phyloP scores from a whole-genome alignment of 2,329 filamentous ascomycete species.

The Sporothrix phasma region DNA sequence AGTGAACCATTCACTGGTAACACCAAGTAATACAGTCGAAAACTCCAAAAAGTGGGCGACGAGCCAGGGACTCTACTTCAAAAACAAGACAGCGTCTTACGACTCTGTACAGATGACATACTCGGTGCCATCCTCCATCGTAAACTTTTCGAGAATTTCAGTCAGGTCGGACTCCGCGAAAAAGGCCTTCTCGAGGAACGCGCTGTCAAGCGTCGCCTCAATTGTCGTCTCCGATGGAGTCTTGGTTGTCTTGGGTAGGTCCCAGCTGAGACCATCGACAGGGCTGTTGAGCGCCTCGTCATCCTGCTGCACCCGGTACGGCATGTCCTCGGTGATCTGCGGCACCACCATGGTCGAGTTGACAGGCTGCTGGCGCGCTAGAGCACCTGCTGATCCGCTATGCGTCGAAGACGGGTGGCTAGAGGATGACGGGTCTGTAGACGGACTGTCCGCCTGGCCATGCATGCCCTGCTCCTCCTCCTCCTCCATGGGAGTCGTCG shows the following conservation, averaged over 20 bases:
- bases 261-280: constrained; percentile 11
- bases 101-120: constrained; percentile 14
- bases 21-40: background rate
- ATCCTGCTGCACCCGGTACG: constrained; percentile 16
- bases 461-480: constrained; percentile 7
- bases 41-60: no score
- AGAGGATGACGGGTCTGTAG: background rate
- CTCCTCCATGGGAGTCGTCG: constrained; percentile 11
- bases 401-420: background rate
- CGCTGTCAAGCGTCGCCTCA: background rate
- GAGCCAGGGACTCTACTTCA: no score
- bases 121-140: constrained; percentile 15
- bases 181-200: constrained; percentile 11
- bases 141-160: constrained; percentile 15
- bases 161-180: constrained; percentile 15
- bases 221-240: background rate
- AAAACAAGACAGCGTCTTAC: background rate
- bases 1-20: background rate
- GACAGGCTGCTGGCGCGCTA: constrained; percentile 4
- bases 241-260: constrained; percentile 10
- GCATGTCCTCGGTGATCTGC: constrained; percentile 13
- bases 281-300: constrained; percentile 19
- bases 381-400: background rate
- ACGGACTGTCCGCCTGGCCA: background rate
- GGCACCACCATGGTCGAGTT: constrained; percentile 14